phyloP scores from a whole-genome alignment of 2,329 filamentous ascomycete species.

The Corynespora cassiicola region DNA sequence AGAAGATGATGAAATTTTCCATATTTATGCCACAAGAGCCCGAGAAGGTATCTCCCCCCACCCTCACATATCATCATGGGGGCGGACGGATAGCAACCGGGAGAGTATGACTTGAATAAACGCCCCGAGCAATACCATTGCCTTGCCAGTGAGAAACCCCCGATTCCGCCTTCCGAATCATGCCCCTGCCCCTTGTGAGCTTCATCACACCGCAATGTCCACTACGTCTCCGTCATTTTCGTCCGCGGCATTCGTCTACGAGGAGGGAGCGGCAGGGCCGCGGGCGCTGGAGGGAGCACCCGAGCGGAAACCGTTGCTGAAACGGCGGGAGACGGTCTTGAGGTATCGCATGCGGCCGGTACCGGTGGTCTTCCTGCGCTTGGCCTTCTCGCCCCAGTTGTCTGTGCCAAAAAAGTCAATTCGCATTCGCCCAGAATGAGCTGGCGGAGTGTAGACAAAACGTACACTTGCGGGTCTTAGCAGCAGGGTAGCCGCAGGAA shows the following conservation, averaged over 20 bases:
- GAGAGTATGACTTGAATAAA: conserved; percentile 41
- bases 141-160: conserved; percentile 34
- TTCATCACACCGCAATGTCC: conserved; percentile 34
- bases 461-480: conserved; percentile 99
- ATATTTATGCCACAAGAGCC: conserved; percentile 45
- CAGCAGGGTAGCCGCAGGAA: conserved; percentile 94
- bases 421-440: conserved; percentile 13
- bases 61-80: conserved; percentile 37
- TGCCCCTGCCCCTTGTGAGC: conserved; percentile 33
- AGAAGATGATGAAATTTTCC: conserved; percentile 49
- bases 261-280: conserved; percentile 59
- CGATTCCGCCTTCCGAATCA: conserved; percentile 36
- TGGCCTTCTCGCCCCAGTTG: conserved; percentile 99
- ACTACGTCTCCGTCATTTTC: conserved; percentile 18
- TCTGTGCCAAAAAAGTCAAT: conserved; percentile 64
- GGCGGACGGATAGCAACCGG: conserved; percentile 40
- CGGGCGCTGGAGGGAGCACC: conserved; percentile 85
- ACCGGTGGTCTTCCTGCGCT: conserved; percentile 99
- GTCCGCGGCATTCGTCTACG: conserved; percentile 26
- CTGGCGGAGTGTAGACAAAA: conserved; percentile 49
- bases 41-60: conserved; percentile 28
- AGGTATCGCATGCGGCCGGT: conserved; percentile 96
- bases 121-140: conserved; percentile 47
- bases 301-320: conserved; percentile 97
- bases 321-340: conserved; percentile 88